Conservation (phyloP, 1,284 basidiomycete genomes). For the Ustilago shanxiensis region DNA sequence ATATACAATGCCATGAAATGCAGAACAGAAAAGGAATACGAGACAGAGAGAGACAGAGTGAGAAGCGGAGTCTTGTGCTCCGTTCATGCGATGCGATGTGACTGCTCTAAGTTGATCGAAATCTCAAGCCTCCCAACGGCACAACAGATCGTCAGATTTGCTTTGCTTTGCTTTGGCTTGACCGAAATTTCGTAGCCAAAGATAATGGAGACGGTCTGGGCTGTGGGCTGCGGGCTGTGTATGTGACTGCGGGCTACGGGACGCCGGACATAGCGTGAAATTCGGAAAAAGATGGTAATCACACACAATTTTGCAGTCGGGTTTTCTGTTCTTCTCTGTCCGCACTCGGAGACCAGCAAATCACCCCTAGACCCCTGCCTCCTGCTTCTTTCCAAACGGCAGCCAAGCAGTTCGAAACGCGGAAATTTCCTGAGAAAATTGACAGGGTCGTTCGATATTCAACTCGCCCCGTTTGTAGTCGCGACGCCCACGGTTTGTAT, state of each 20-base stretch:
- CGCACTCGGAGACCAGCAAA: background rate
- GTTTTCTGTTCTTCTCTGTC: background rate
- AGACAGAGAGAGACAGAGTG: too few relatives aligned
- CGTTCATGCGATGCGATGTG: background rate
- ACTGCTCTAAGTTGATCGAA: background rate
- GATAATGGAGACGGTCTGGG: background rate
- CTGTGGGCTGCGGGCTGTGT: background rate
- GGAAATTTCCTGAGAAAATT: slow-evolving; percentile 2
- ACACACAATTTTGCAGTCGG: background rate
- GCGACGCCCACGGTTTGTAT: background rate
- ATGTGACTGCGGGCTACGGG: background rate
- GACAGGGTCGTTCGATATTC: background rate
- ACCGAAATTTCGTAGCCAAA: slow-evolving; percentile 1
- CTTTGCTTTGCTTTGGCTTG: background rate
- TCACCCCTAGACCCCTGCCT: slow-evolving; percentile 3
- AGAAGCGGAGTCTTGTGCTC: background rate
- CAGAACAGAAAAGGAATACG: too few relatives aligned
- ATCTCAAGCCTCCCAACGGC: too few relatives aligned
- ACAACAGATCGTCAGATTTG: slow-evolving; percentile 11
- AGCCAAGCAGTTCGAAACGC: slow-evolving; percentile 1
- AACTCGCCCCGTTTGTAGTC: background rate
- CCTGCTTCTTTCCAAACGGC: background rate
- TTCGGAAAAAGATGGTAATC: slow-evolving; percentile 3
- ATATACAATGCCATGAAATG: slow-evolving; percentile 3
- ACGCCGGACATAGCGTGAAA: slow-evolving; percentile 1